Base-by-base conservation (phyloP, 345 rosid genomes). In the Lagerstroemia speciosa region DNA sequence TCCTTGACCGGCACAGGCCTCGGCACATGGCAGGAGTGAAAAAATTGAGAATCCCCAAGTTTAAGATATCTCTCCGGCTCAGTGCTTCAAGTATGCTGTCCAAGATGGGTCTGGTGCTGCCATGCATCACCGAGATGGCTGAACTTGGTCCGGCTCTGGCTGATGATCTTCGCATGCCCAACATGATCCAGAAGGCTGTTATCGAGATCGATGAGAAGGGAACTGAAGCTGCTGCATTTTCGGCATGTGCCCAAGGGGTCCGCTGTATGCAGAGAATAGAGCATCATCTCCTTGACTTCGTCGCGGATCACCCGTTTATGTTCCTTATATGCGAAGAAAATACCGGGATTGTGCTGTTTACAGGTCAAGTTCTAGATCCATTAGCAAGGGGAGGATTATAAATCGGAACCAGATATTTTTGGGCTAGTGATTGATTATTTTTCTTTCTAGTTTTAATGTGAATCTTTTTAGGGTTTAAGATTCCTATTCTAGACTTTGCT, bases 281-380 rank as follows among this genome's bases (percentile, higher is more conserved):
- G 14, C 52, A 29, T 26, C 36, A 26, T 40, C 9, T 19, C 3
- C 14, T 29, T 12, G 55, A n/a, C n/a, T 75, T 72, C 36, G 64
- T 75, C 14, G 74, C 71, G 10, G 74, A 78, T 26, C 71, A 72
- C 62, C 76, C 73, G 2, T 75, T 69, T 36, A 6, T 75, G 58
- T 67, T 74, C 58, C 17, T 78, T 50, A 67, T 78, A 46, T 67
- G 31, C 26, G 74, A 65, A 52, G 48, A 72, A 9, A 15, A 6
- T 8, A 40, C 74, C 36, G 66, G 69, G 37, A 8, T 24, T 0
- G 67, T 71, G 14, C 11, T 62, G 37, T 71, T 74, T 8, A 8
- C 48, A 20, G 78, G 81, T 10, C 53, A 27, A 29, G 61, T 77
- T 15, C 66, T 73, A 4, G 34, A 70, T 48, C 77, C 70, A n/a